phyloP scores from a whole-genome alignment of 495 filamentous ascomycete species.

The Glonium stellatum region DNA sequence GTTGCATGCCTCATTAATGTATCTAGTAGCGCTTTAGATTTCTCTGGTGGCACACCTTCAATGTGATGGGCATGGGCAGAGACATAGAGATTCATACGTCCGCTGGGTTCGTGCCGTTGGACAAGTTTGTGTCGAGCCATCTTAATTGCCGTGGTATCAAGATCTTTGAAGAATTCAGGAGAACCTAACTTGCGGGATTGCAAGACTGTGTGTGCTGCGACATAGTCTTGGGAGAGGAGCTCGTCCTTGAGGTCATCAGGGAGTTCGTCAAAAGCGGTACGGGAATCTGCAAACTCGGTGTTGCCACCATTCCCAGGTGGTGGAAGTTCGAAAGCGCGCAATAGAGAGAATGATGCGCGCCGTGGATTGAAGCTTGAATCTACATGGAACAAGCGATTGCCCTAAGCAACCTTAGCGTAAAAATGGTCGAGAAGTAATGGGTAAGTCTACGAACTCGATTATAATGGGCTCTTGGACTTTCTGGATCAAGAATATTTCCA shows the following conservation, averaged over 20 bases:
- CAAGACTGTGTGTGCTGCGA: slow-evolving; percentile 49
- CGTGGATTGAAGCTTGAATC: slow-evolving; percentile 57
- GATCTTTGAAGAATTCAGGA: slow-evolving; percentile 45
- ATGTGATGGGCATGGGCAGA: slow-evolving; percentile 52
- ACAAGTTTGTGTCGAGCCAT: slow-evolving; percentile 47
- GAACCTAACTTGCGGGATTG: slow-evolving; percentile 49
- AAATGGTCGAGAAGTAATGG: no score
- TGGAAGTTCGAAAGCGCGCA: slow-evolving; percentile 47
- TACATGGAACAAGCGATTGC: slow-evolving; percentile 54
- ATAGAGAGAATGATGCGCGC: slow-evolving; percentile 48
- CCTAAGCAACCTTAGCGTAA: no score
- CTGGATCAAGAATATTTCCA: slow-evolving; percentile 16
- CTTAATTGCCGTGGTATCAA: slow-evolving; percentile 39
- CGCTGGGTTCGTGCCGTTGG: slow-evolving; percentile 48
- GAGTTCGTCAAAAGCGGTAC: slow-evolving; percentile 49
- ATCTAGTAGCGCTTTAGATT: slow-evolving; percentile 39
- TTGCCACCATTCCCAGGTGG: slow-evolving; percentile 46
- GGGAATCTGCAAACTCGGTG: slow-evolving; percentile 53
- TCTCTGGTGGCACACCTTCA: slow-evolving; percentile 40
- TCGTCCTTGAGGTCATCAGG: slow-evolving; percentile 35
- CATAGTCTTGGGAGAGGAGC: slow-evolving; percentile 43
- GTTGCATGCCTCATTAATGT: slow-evolving; percentile 43
- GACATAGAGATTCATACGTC: slow-evolving; percentile 49
- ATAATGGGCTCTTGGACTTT: slow-evolving; percentile 10
- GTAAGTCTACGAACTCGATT: slow-evolving; percentile 14